phyloP scores from a whole-genome alignment of 208 protist species.

The Trypanosoma cruzi region DNA sequence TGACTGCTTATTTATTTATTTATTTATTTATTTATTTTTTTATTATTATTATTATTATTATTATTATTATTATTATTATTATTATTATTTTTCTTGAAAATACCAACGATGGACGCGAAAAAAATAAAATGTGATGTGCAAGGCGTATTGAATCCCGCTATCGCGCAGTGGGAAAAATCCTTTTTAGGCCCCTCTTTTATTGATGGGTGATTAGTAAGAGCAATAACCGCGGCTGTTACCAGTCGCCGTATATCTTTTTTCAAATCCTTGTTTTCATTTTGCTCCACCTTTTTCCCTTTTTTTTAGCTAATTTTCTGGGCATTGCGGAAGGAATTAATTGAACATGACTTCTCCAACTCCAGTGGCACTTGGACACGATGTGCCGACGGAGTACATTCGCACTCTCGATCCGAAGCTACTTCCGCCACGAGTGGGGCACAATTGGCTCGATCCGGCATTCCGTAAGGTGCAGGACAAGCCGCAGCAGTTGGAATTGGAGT shows the following conservation, averaged over 20 bases:
- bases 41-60: slow-evolving; percentile 37
- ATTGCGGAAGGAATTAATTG: slow-evolving; percentile 3
- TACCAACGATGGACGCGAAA: no score
- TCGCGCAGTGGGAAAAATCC: no score
- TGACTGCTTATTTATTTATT: slow-evolving; percentile 35
- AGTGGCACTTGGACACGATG: slow-evolving; percentile 34
- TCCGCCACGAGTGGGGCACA: slow-evolving; percentile 85
- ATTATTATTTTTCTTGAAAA: no score
- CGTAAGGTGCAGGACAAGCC: slow-evolving; percentile 74
- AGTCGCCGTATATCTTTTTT: neutral
- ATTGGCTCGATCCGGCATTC: slow-evolving; percentile 91
- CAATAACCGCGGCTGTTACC: neutral
- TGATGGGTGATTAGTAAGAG: neutral
- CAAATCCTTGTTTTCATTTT: neutral
- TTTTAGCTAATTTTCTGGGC: neutral
- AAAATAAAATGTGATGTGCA: no score
- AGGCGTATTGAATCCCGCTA: no score
- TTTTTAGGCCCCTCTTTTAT: neutral
- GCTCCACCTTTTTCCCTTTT: slow-evolving; percentile 1
- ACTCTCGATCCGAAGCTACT: slow-evolving; percentile 72
- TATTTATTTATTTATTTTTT: slow-evolving; percentile 45
- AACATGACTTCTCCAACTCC: slow-evolving; percentile 18
- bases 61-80: slow-evolving; percentile 15
- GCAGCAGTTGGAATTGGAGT: slow-evolving; percentile 85
- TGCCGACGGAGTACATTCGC: slow-evolving; percentile 81